Conservation (phyloP, 2,329 filamentous ascomycete genomes). For the Basipetospora chlamydospora region DNA sequence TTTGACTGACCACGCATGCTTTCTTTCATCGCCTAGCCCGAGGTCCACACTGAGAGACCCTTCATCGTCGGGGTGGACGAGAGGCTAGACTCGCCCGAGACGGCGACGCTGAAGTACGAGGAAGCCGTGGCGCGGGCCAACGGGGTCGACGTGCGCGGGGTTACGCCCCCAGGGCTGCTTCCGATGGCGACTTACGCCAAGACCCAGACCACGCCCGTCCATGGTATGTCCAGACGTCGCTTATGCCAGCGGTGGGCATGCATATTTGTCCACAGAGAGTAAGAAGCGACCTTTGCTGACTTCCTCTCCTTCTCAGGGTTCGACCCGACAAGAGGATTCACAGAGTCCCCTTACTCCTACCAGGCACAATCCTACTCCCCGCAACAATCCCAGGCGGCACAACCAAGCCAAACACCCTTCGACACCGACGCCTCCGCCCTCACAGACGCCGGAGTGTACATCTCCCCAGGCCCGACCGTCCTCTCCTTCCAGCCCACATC, state of each 20-base stretch:
- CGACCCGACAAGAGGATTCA: conserved; percentile 45
- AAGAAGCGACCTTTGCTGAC: no score
- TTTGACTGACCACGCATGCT: conserved; percentile 3
- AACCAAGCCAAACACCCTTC: conserved; percentile 33
- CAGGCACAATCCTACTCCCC: conserved; percentile 29
- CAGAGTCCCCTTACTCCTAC: conserved; percentile 39
- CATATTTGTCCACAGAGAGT: neutral
- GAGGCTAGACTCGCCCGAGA: conserved; percentile 42
- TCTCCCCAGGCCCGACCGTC: conserved; percentile 46
- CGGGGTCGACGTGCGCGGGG: conserved; percentile 39
- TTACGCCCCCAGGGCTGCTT: conserved; percentile 31
- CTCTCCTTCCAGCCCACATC: conserved; percentile 54
- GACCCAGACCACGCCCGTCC: conserved; percentile 58
- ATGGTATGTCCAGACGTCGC: conserved; percentile 44
- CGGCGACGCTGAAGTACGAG: conserved; percentile 40
- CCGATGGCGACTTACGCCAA: conserved; percentile 53
- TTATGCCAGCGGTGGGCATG: no score
- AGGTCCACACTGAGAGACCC: conserved; percentile 36
- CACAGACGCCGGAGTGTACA: conserved; percentile 50
- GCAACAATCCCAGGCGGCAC: conserved; percentile 29
- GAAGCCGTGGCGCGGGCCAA: conserved; percentile 37
- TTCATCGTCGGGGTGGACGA: conserved; percentile 42
- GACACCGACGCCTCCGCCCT: conserved; percentile 45
- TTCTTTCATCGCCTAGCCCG: conserved; percentile 24
- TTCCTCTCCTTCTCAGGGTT: conserved; percentile 35